A percentile compares a stretch with the other conserved stretches of the same genome.
Conservation (phyloP, 169 alveolate genomes). For the Eimeria falciformis region DNA sequence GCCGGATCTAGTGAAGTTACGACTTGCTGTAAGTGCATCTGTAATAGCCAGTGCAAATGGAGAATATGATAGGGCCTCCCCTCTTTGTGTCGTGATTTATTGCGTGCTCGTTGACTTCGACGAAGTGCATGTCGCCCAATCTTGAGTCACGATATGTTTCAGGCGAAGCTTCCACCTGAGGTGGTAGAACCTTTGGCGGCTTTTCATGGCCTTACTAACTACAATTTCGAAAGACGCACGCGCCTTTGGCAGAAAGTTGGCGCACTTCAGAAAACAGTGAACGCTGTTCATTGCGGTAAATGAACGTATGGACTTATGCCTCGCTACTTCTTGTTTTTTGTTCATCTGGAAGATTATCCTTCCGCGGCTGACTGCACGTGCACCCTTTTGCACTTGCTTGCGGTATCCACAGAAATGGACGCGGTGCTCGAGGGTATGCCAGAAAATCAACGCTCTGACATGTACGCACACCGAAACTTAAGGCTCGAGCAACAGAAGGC, state of each 20-base stretch:
- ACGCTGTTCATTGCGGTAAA: slow-evolving; percentile 29
- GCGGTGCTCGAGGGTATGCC: slow-evolving; percentile 18
- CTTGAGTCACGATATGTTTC: no score
- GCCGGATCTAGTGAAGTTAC: slow-evolving; percentile 70
- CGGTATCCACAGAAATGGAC: slow-evolving; percentile 43
- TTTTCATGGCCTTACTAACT: slow-evolving; percentile 75
- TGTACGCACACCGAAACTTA: slow-evolving; percentile 9
- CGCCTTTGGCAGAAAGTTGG: slow-evolving; percentile 73
- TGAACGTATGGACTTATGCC: background rate
- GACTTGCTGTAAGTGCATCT: slow-evolving; percentile 50
- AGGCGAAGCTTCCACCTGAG: slow-evolving; percentile 82
- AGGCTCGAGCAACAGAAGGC: no score
- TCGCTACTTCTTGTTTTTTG: no score
- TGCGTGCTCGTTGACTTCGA: background rate
- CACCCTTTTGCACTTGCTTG: background rate
- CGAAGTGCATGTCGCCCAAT: no score
- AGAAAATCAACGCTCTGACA: slow-evolving; percentile 61
- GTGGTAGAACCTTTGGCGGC: slow-evolving; percentile 80
- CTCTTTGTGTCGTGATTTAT: no score
- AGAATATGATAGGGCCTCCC: background rate
- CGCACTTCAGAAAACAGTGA: slow-evolving; percentile 54
- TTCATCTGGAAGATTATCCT: background rate
- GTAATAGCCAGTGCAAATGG: background rate
- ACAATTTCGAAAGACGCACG: slow-evolving; percentile 70
- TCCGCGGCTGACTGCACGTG: background rate